These are phyloP conservation scores for Acorus gramineus DNA, from an alignment of 106 monocot species.

Conservation along the genomic window DNA sequence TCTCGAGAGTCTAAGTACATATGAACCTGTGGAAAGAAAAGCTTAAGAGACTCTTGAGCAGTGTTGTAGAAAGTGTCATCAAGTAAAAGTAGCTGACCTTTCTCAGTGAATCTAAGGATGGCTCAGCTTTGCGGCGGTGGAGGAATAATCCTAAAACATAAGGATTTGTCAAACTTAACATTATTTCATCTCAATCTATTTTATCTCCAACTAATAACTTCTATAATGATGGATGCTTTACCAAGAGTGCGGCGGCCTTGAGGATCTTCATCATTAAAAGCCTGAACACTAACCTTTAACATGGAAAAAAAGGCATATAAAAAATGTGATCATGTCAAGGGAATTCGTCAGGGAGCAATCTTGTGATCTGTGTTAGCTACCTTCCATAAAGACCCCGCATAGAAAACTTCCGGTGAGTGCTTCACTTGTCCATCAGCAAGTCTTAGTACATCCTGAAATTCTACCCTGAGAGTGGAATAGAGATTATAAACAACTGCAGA, in stretches of 20 bases:
- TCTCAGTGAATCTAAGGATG: slow-evolving; percentile 40
- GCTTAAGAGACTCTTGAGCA: neutral
- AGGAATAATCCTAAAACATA: slow-evolving; percentile 67
- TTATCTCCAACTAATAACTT: too few species aligned
- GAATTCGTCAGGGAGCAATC: neutral
- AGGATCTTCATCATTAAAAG: slow-evolving; percentile 96
- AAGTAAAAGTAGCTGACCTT: slow-evolving; percentile 40
- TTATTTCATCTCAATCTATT: too few species aligned
- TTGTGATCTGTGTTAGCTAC: slow-evolving; percentile 15
- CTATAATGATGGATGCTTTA: slow-evolving; percentile 11
- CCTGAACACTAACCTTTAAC: slow-evolving; percentile 86
- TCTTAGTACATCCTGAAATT: slow-evolving; percentile 85
- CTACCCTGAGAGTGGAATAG: slow-evolving; percentile 37
- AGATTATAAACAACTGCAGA: neutral
- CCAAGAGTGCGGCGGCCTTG: slow-evolving; percentile 94
- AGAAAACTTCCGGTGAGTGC: slow-evolving; percentile 92
- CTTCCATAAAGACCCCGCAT: slow-evolving; percentile 98
- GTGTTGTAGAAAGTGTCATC: neutral
- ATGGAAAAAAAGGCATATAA: too few species aligned
- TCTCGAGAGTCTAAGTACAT: slow-evolving; percentile 87
- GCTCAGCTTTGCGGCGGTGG: slow-evolving; percentile 90
- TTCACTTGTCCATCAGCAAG: slow-evolving; percentile 92
- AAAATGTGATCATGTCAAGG: too few species aligned
- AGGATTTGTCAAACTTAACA: too few species aligned
- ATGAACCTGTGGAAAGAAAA: slow-evolving; percentile 45